Conservation (phyloP, 2,329 filamentous ascomycete genomes). For the Penicillium sp. region DNA sequence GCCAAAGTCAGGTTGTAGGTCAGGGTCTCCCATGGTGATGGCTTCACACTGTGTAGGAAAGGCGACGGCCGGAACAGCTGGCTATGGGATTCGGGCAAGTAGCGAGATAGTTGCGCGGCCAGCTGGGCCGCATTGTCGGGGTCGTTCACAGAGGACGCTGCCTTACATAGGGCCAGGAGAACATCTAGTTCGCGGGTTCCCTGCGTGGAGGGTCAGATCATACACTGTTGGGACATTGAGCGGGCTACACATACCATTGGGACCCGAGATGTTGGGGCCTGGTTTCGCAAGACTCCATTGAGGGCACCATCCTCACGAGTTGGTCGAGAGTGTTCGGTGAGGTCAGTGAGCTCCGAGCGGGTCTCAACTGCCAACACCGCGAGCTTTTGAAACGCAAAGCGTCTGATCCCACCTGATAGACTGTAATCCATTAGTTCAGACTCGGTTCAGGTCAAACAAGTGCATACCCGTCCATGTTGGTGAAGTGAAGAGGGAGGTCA, state of each 20-base stretch:
- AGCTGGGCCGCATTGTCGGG: constrained; percentile 75
- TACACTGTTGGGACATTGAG: background rate
- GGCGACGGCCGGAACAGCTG: constrained; percentile 79
- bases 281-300: constrained; percentile 39
- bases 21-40: constrained; percentile 84
- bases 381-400: constrained; percentile 47
- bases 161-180: constrained; percentile 85
- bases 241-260: constrained; percentile 37
- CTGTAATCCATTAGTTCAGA: constrained; percentile 24
- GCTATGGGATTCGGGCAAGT: constrained; percentile 79
- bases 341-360: constrained; percentile 37
- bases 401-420: constrained; percentile 37
- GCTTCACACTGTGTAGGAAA: constrained; percentile 78
- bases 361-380: constrained; percentile 43
- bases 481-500: constrained; percentile 2
- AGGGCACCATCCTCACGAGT: constrained; percentile 31
- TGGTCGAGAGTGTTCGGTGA: constrained; percentile 33
- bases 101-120: constrained; percentile 75
- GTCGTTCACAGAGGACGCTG: constrained; percentile 73
- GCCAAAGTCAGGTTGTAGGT: constrained; percentile 77
- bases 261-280: constrained; percentile 39
- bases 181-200: constrained; percentile 89
- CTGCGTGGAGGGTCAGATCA: constrained; percentile 48
- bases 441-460: background rate
- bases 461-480: constrained; percentile 37